A percentile compares a stretch with the other conserved stretches of the same genome.
Evolutionary conservation across 306 rosid species (phyloP).

Genomic region (Rosa multiflora): DNA sequence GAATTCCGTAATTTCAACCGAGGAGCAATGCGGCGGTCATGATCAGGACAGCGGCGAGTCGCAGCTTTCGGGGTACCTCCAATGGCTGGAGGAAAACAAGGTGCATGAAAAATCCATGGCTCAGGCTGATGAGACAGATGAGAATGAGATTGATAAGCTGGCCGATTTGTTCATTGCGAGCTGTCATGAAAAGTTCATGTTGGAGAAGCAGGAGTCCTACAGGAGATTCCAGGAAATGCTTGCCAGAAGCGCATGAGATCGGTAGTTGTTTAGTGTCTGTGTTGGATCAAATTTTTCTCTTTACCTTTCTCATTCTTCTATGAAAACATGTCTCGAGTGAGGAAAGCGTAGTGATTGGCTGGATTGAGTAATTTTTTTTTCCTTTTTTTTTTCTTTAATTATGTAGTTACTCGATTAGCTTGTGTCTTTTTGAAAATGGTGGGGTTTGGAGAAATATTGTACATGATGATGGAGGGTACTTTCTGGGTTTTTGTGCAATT

Average conservation of each 20-base stretch:
- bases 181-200: constrained; percentile 73
- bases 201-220: constrained; percentile 90
- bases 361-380: constrained; percentile 30
- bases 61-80: constrained; percentile 68
- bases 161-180: constrained; percentile 81
- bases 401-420: constrained; percentile 6
- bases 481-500: constrained; percentile 39
- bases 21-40: not conserved
- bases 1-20: constrained; percentile 31
- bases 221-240: constrained; percentile 79
- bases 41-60: constrained; percentile 29
- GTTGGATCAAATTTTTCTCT: not conserved
- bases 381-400: not conserved
- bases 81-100: constrained; percentile 77
- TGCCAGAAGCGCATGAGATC: constrained; percentile 57
- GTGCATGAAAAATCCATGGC: constrained; percentile 15
- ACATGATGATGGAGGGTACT: constrained; percentile 28
- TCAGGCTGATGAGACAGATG: constrained; percentile 6
- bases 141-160: constrained; percentile 55
- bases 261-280: not conserved
- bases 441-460: constrained; percentile 41
- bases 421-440: constrained; percentile 15
- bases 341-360: constrained; percentile 27
- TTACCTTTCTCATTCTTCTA: constrained; percentile 17
- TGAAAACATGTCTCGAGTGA: constrained; percentile 22